Evolutionary conservation across 176 grass and related monocot genomes (phyloP).

Genomic region (Bothriochloa decipiens): DNA sequence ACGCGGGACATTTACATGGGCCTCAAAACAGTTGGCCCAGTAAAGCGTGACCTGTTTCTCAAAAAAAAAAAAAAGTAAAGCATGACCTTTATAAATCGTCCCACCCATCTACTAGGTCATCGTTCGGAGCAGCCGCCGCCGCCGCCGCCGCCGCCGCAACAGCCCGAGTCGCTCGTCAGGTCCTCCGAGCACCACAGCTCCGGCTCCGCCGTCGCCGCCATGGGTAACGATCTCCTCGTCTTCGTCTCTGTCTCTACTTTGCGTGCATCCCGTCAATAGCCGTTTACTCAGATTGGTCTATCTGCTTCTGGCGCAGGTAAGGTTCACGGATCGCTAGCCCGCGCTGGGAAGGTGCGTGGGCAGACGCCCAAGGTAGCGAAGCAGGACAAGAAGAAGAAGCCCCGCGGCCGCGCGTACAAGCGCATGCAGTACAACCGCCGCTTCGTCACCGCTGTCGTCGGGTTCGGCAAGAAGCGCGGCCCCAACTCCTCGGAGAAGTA

Average conservation of each 20-base stretch:
- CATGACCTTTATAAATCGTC: conserved; percentile 19
- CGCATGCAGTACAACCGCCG: conserved; percentile 90
- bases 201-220: conserved; percentile 27
- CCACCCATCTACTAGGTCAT: conserved; percentile 12
- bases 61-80: no score
- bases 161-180: background rate
- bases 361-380: conserved; percentile 93
- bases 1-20: background rate
- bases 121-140: background rate
- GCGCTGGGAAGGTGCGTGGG: conserved; percentile 82
- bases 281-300: background rate
- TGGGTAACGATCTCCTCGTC: conserved; percentile 52
- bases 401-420: conserved; percentile 80
- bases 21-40: background rate
- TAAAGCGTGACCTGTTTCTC: background rate
- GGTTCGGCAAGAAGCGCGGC: conserved; percentile 89
- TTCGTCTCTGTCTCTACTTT: background rate
- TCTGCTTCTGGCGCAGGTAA: conserved; percentile 52
- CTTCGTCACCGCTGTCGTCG: conserved; percentile 88
- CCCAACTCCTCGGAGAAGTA: conserved; percentile 92
- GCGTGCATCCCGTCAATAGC: background rate
- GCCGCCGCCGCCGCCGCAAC: background rate
- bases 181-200: background rate
- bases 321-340: conserved; percentile 86
- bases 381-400: conserved; percentile 92